phyloP scores from a whole-genome alignment of 2,329 filamentous ascomycete species.

The Phoma sp. region DNA sequence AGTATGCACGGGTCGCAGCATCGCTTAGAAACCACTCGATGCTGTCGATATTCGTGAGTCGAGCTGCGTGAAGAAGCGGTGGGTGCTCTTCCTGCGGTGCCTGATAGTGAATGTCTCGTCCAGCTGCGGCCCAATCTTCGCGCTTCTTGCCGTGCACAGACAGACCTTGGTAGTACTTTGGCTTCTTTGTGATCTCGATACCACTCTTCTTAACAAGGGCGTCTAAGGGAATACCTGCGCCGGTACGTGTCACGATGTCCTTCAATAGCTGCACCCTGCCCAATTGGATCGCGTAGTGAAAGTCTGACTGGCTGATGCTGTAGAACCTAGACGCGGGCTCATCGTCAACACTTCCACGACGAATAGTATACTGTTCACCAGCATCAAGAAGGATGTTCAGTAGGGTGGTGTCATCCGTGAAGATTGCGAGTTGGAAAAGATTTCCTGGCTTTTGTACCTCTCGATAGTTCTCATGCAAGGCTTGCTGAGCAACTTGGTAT shows the following conservation, averaged over 20 bases:
- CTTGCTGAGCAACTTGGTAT: background rate
- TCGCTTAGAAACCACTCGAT: constrained; percentile 81
- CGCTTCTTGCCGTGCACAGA: constrained; percentile 73
- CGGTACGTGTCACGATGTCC: constrained; percentile 69
- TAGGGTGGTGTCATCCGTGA: constrained; percentile 25
- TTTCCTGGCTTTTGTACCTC: constrained; percentile 14
- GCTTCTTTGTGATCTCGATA: constrained; percentile 66
- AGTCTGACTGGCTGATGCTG: constrained; percentile 21
- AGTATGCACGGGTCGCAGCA: constrained; percentile 69
- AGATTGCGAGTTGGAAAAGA: constrained; percentile 43
- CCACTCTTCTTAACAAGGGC: constrained; percentile 70
- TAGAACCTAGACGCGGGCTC: constrained; percentile 22
- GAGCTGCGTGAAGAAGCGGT: constrained; percentile 66
- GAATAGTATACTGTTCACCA: constrained; percentile 22
- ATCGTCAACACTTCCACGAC: constrained; percentile 13
- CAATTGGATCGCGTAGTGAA: constrained; percentile 49
- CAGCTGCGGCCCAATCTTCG: constrained; percentile 67
- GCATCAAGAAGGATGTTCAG: constrained; percentile 24
- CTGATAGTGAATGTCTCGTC: constrained; percentile 14
- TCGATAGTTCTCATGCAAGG: constrained; percentile 1
- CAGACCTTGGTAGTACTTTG: constrained; percentile 73
- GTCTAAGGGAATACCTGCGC: constrained; percentile 72
- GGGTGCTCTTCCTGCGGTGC: constrained; percentile 43
- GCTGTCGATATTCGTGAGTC: constrained; percentile 64
- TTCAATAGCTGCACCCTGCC: constrained; percentile 64